phyloP scores from a whole-genome alignment of 208 protist species.

The Wallacemonas sp. region DNA sequence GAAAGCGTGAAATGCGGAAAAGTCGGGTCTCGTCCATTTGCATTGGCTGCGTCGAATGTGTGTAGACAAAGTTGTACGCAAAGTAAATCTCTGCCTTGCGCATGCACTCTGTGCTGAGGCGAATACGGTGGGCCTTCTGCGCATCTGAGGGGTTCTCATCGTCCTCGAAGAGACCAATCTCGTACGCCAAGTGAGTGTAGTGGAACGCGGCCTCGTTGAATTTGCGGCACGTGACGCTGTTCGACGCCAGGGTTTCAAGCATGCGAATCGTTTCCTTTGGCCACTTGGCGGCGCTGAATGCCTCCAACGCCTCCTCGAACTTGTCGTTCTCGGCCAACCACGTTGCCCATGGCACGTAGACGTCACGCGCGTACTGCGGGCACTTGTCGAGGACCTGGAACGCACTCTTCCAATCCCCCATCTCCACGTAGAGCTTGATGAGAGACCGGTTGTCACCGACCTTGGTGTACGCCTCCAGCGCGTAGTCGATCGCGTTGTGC shows the following conservation, averaged over 20 bases:
- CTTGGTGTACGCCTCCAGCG: constrained; percentile 91
- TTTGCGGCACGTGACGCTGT: constrained; percentile 91
- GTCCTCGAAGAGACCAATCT: constrained; percentile 79
- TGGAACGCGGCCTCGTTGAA: constrained; percentile 93
- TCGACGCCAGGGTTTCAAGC: constrained; percentile 92
- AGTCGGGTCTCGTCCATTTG: constrained; percentile 82
- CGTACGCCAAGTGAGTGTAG: constrained; percentile 84
- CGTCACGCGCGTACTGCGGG: constrained; percentile 81
- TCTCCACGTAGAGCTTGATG: constrained; percentile 89
- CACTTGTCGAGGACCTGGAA: constrained; percentile 84
- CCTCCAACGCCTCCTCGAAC: constrained; percentile 95
- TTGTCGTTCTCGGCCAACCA: constrained; percentile 94
- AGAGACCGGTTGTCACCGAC: constrained; percentile 87
- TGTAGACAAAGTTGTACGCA: constrained; percentile 87
- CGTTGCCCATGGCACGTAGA: constrained; percentile 97
- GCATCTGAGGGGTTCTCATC: constrained; percentile 50
- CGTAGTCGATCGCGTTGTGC: constrained; percentile 70
- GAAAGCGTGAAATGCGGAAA: constrained; percentile 84
- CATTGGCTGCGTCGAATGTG: constrained; percentile 89
- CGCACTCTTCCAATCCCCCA: constrained; percentile 89
- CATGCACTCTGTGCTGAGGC: constrained; percentile 76
- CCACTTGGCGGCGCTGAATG: constrained; percentile 90
- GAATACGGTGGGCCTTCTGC: constrained; percentile 66
- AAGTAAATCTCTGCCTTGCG: constrained; percentile 92
- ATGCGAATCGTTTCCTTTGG: constrained; percentile 89